Evolutionary conservation across 306 rosid genomes (phyloP), one percentile per base, ranked within the genome.

Genomic region (Cicer bijugum): DNA sequence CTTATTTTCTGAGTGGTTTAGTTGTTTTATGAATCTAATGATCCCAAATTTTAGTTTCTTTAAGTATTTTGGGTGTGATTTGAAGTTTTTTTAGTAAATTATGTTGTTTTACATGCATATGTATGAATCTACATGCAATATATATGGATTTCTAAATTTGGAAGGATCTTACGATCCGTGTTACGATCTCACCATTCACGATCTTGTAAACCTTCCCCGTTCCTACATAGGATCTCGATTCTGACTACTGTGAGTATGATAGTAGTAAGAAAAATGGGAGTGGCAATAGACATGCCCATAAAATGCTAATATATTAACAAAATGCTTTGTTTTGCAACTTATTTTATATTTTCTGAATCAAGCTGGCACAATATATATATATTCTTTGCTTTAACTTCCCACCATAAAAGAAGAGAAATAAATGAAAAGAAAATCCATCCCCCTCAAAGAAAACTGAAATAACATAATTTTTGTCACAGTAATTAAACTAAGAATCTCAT

Each of bases 271-370:
- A 19, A 52, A 66, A 53, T 33, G 46, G 39, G 39, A 43, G 46
- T 33, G 66, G 66, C 68, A 76, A 43, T 67, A 67, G 14, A 15
- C n/a, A 38, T 40, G 4, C 11, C 50, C 44, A 58, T 9, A 16
- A 39, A 57, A 69, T 47, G n/a, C 38, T 75, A 23, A 53, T 45
- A 16, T 51, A 69, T 28, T 17, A 39, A 70, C 44, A 82, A 72
- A 63, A 8, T 67, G 57, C 78, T 52, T 69, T 69, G 63, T 38
- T 39, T 20, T n/a, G 46, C 11, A 48, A 44, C n/a, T 10, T 60
- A 58, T 55, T 52, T 69, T 53, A 19, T 56, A 55, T 46, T 46
- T 33, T 9, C 44, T 35, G 52, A 67, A 77, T 28, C 12, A 35
- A 10, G 8, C 59, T 28, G 35, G 5, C 35, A 28, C 35, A 28